These are phyloP conservation scores for Artomyces pyxidatus DNA, from an alignment of 768 basidiomycete genomes.

Conservation along the genomic window DNA sequence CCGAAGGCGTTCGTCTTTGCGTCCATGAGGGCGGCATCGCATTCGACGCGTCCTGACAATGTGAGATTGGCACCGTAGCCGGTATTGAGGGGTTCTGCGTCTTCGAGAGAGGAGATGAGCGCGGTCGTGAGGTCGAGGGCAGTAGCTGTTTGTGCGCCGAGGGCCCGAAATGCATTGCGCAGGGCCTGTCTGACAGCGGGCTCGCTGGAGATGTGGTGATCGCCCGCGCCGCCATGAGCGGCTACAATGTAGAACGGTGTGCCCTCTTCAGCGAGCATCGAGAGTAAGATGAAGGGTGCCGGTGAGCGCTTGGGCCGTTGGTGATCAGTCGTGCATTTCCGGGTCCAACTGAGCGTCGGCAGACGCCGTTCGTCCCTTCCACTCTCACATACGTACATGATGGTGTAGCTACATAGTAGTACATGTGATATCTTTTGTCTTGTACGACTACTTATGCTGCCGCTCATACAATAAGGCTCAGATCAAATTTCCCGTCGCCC, in stretches of 20 bases:
- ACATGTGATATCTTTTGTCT: no score
- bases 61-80: conserved; percentile 78
- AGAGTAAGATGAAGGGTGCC: no score
- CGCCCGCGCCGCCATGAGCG: conserved; percentile 75
- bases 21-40: conserved; percentile 71
- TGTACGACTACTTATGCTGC: no score
- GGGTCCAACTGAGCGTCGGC: no score
- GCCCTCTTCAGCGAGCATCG: no score
- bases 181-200: conserved; percentile 44
- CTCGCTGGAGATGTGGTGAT: conserved; percentile 33
- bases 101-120: neutral
- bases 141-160: neutral
- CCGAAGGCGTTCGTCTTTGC: conserved; percentile 48
- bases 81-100: conserved; percentile 17
- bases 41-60: conserved; percentile 66
- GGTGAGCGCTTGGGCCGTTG: no score
- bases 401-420: no score
- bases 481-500: conserved; percentile 57
- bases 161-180: conserved; percentile 36
- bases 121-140: neutral
- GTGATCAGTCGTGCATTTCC: no score
- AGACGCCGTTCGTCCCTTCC: no score
- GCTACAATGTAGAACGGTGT: conserved; percentile 31
- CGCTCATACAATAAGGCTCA: conserved; percentile 50
- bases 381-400: no score